Evolutionary conservation across 495 filamentous ascomycete genomes (phyloP), one percentile per base, ranked within the genome.

Genomic region (Parathielavia appendiculata): DNA sequence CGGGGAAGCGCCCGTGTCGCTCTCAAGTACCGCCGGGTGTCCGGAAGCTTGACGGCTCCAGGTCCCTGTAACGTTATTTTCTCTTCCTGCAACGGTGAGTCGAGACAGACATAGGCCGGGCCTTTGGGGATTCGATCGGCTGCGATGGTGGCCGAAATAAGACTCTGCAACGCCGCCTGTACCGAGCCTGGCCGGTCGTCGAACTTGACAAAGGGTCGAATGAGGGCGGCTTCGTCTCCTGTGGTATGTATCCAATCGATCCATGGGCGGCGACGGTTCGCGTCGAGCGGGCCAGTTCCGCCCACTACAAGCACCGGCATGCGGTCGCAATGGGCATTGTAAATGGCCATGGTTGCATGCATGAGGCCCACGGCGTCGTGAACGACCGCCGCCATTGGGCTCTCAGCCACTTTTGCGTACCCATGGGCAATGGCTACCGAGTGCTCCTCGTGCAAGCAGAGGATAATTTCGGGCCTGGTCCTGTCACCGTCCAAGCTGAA

Each of bases 351-450:
- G 23, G 8, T 30, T 1, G 38, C 51, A 22, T 54, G 36, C 51
- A 54, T 54, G 3, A 54, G 36, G 22, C 51, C 51, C 13, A 54
- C 51, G 19, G 38, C 51, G n/a, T 54, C 51, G 16, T 44, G 51
- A 19, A 54, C 51, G 4, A 35, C 19, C 20, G 39, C 38, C 6
- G 51, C 51, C 51, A 54, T 54, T 12, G 51, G 36, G 1, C 5
- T 12, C 20, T 41, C 38, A 13, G 23, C 17, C 6, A 54, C 38
- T 8, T 54, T 54, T 16, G 51, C 40, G 12, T 30, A 54, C 5
- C 51, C 51, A 26, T 54, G 51, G 14, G 51, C 51, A 26, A 54
- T 54, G 26, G 51, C 51, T 1, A 54, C 40, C 22, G 51, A 41
- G 17, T 54, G 51, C 20, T 54, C 51, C 16, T 54, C 51, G 38